Conservation (phyloP, 768 basidiomycete genomes). For the Pleurotus salmoneostramineus region DNA sequence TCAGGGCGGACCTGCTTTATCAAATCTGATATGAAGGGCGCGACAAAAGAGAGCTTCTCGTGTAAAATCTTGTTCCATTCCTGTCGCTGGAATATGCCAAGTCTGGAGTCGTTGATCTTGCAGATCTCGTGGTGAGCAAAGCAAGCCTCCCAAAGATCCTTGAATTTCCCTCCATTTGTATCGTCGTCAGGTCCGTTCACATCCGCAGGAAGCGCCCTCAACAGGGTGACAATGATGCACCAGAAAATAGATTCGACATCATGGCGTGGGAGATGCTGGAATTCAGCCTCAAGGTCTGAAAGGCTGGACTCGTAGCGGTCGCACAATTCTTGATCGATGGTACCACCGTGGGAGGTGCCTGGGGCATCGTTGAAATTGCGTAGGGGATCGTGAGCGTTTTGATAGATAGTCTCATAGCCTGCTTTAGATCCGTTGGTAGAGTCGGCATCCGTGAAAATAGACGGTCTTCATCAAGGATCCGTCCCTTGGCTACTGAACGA, state of each 20-base stretch:
- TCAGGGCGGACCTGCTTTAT: not conserved
- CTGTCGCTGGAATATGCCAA: not conserved
- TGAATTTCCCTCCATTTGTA: not conserved
- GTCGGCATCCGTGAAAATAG: too few species aligned
- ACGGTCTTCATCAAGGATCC: too few species aligned
- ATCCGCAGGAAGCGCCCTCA: not conserved
- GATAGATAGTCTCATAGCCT: too few species aligned
- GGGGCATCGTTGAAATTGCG: too few species aligned
- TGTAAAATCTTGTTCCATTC: not conserved
- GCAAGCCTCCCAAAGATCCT: conserved; percentile 1
- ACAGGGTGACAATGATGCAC: conserved; percentile 2
- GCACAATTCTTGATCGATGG: too few species aligned
- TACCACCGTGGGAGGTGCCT: too few species aligned
- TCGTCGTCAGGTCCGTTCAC: not conserved
- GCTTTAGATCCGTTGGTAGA: too few species aligned
- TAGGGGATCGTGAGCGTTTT: too few species aligned
- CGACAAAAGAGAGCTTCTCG: not conserved
- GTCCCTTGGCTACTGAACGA: too few species aligned
- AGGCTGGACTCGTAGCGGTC: too few species aligned
- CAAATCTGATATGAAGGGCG: not conserved
- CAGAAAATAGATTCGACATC: conserved; percentile 8
- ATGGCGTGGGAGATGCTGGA: conserved; percentile 1
- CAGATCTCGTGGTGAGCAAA: conserved; percentile 7
- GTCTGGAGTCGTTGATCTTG: not conserved
- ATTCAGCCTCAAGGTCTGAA: not conserved